phyloP scores from a whole-genome alignment of 495 filamentous ascomycete species.

The Aspergillus sclerotiicarbonarius region DNA sequence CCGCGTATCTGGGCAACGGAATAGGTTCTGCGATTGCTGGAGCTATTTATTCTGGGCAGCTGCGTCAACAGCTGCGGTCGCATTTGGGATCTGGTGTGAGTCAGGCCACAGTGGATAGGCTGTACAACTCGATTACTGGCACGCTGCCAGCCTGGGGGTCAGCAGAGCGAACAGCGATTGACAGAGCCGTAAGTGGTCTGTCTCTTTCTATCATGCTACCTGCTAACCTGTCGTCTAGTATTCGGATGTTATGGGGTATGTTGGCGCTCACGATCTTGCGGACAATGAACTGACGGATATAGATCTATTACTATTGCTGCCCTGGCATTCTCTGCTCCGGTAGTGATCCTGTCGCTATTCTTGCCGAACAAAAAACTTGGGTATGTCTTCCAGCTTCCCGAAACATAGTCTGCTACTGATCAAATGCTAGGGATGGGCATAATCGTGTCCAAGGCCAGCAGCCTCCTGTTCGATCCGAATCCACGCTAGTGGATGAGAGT shows the following conservation, averaged over 20 bases:
- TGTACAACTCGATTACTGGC: slow-evolving; percentile 46
- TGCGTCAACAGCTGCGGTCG: slow-evolving; percentile 28
- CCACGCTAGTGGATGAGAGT: slow-evolving; percentile 2
- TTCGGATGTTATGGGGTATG: slow-evolving; percentile 42
- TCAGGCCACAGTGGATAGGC: slow-evolving; percentile 23
- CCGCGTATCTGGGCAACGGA: slow-evolving; percentile 42
- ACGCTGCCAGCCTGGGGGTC: slow-evolving; percentile 42
- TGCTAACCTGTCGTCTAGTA: slow-evolving; percentile 30
- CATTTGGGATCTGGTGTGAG: slow-evolving; percentile 30
- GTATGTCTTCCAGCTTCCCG: slow-evolving; percentile 21
- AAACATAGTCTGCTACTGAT: slow-evolving; percentile 11
- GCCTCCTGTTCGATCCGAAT: neutral
- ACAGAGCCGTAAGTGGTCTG: slow-evolving; percentile 35
- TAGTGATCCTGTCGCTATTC: slow-evolving; percentile 36
- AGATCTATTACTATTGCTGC: slow-evolving; percentile 47
- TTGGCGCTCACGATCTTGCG: neutral
- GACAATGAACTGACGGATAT: slow-evolving; percentile 1
- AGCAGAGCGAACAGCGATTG: slow-evolving; percentile 36
- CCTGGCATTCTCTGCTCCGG: slow-evolving; percentile 35
- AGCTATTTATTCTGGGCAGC: slow-evolving; percentile 46
- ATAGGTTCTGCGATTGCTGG: slow-evolving; percentile 49
- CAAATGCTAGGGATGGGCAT: slow-evolving; percentile 24
- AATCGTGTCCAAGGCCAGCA: slow-evolving; percentile 30
- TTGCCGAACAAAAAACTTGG: slow-evolving; percentile 45
- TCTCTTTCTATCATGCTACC: neutral